Base-by-base conservation (phyloP, 78 protist species). In the Dictyostelium firmibasis region DNA sequence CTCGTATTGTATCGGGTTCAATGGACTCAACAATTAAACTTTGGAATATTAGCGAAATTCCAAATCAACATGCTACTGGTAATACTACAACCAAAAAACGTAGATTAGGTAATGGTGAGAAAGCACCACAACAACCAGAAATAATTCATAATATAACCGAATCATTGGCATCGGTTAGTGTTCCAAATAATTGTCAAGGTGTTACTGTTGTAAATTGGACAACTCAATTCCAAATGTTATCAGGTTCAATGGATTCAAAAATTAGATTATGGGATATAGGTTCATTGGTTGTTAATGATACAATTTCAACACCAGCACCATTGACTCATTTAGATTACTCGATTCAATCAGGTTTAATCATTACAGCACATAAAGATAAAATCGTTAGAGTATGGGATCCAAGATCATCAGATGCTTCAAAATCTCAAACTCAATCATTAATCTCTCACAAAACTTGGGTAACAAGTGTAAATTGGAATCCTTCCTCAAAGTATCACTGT, bases 351-450 rank as follows among this genome's bases (percentile, higher is more conserved):
- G 93, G 87, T 14, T 57, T 96, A 29, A 79, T 67, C 1, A 92
- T 85, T n/a, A 38, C 94, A 2, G 96, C 89, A 9, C 96, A 92
- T 60, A 69, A 81, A 44, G 97, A 96, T 69, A 76, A 77, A 35
- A 62, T 79, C 36, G 64, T 96, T 16, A 85, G 96, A 25, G 27
- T 92, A 33, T 96, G 96, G 96, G 97, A 96, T 84, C 94, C 96
- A 36, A 72, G 96, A 29, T 20, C 41, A 10, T 14, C 67, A 1
- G 85, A 79, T 38, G 70, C 53, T 29, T 2, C 31, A 2, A 62
- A 36, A 20, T 23, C 87, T 35, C 83, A 84, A n/a, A 83, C 38
- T 5, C 84, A 67, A 62, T 77, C 96, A 31, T 23, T 84, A 5
- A 29, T 83, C 18, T 92, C 96, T 60, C 96, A 93, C 47, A 96